Percentiles rank a stretch among this genome's conserved stretches.
These are phyloP conservation scores for Rhizoclosmatium sp. DNA, from an alignment of 192 early-diverging fungal genomes.

Conservation along the genomic window DNA sequence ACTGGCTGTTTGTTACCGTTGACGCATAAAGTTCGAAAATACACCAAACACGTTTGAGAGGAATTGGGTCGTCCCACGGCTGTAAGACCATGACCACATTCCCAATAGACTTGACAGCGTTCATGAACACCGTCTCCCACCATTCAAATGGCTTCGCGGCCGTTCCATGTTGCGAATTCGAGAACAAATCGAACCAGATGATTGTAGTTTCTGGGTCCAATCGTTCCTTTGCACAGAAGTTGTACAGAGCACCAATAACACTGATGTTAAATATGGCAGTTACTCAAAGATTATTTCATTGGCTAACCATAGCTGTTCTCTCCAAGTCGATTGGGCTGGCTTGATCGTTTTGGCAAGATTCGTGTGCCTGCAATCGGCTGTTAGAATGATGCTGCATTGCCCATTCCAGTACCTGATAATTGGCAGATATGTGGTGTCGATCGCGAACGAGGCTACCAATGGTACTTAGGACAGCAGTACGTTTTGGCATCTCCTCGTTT, in stretches of 20 bases:
- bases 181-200: constrained; percentile 49
- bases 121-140: constrained; percentile 46
- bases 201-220: constrained; percentile 25
- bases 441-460: too few relatives aligned
- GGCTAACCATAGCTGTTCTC: too few relatives aligned
- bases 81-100: constrained; percentile 45
- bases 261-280: not conserved
- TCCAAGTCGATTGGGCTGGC: too few relatives aligned
- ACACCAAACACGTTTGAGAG: constrained; percentile 46
- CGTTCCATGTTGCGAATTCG: constrained; percentile 46
- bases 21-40: constrained; percentile 44
- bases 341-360: too few relatives aligned
- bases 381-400: too few relatives aligned
- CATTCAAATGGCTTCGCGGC: constrained; percentile 34
- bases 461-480: too few relatives aligned
- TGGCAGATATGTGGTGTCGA: too few relatives aligned
- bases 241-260: constrained; percentile 39
- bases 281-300: too few relatives aligned
- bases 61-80: constrained; percentile 45
- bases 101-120: constrained; percentile 43
- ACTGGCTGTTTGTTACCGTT: constrained; percentile 25
- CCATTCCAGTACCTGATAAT: too few relatives aligned
- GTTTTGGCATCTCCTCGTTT: too few relatives aligned
- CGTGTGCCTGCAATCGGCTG: too few relatives aligned
- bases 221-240: not conserved